phyloP scores from a whole-genome alignment of 2,329 filamentous ascomycete species.

The Didymellaceae sp. region DNA sequence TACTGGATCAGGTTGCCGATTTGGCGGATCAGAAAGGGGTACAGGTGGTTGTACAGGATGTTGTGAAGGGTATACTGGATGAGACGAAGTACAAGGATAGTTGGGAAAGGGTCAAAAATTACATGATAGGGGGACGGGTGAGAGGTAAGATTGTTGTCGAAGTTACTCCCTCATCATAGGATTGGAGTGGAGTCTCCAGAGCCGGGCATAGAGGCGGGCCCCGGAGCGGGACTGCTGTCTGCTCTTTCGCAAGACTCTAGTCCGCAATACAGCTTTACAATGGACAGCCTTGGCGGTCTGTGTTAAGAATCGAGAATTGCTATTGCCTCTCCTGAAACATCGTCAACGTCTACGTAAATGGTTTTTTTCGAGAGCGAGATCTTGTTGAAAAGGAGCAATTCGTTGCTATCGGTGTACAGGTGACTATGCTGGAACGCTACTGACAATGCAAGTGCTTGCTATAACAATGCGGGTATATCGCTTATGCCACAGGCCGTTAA shows the following conservation, averaged over 20 bases:
- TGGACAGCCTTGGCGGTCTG: no score
- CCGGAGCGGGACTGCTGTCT: no score
- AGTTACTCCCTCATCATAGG: no score
- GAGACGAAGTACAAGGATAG: constrained; percentile 24
- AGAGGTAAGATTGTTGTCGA: constrained; percentile 42
- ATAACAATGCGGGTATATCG: constrained; percentile 17
- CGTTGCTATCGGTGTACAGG: constrained; percentile 4
- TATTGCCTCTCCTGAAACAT: no score
- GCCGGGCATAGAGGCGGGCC: no score
- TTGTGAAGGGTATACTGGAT: constrained; percentile 34
- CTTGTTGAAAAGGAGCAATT: neutral
- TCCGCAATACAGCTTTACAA: no score
- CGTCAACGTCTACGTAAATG: no score
- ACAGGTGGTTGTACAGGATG: constrained; percentile 35
- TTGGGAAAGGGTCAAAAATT: constrained; percentile 32
- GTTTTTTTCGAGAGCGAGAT: no score
- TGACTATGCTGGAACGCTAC: constrained; percentile 9
- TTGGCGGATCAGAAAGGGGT: constrained; percentile 33
- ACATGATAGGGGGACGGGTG: constrained; percentile 39
- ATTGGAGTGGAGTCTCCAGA: no score
- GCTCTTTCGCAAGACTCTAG: no score
- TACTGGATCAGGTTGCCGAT: constrained; percentile 31
- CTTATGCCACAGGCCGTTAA: constrained; percentile 12
- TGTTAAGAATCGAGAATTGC: no score
- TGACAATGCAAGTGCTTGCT: no score